These are phyloP conservation scores for Moricandia moricandioides DNA, from an alignment of 345 rosid species.

Conservation along the genomic window DNA sequence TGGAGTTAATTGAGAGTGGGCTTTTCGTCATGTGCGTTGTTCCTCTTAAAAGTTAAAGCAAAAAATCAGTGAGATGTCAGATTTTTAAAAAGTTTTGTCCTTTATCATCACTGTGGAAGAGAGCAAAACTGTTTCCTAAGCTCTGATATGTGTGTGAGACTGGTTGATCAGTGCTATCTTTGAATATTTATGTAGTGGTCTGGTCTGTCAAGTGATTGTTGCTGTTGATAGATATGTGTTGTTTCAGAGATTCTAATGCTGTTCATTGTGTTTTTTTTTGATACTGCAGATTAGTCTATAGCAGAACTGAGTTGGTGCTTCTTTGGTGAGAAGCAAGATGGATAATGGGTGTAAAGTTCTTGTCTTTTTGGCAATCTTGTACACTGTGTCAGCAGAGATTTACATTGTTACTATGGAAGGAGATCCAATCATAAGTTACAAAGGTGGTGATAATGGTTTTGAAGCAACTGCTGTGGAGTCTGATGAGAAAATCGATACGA, in stretches of 20 bases:
- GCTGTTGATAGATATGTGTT: not conserved
- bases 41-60: constrained; percentile 8
- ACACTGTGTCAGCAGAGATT: constrained; percentile 58
- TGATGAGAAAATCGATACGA: constrained; percentile 72
- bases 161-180: not conserved
- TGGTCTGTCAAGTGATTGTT: constrained; percentile 10
- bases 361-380: constrained; percentile 41
- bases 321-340: constrained; percentile 31
- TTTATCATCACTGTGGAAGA: not conserved
- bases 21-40: constrained; percentile 7
- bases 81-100: not conserved
- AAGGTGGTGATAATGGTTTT: constrained; percentile 82
- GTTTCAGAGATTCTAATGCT: constrained; percentile 9
- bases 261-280: not conserved
- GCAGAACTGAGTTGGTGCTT: constrained; percentile 29
- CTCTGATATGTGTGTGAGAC: not conserved
- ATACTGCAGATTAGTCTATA: constrained; percentile 24
- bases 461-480: constrained; percentile 88
- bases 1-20: not conserved
- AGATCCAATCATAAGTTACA: constrained; percentile 84
- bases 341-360: constrained; percentile 29
- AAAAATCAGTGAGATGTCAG: not conserved
- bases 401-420: constrained; percentile 87
- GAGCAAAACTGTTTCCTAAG: not conserved
- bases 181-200: constrained; percentile 5